Evolutionary conservation across 225 moss, liverwort and hornwort species (phyloP).

Genomic region (Polytrichum formosum): DNA sequence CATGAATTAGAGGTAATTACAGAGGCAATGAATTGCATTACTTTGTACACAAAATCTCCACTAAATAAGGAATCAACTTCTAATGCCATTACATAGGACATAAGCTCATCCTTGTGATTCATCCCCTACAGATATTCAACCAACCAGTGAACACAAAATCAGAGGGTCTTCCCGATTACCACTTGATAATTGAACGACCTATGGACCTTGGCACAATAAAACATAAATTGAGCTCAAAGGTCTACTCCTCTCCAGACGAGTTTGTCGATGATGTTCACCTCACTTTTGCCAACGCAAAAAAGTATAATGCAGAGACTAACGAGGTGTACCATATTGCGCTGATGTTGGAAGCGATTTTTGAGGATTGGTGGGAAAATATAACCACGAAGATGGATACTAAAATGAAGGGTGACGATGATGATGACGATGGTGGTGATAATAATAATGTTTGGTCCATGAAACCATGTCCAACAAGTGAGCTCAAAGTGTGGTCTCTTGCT

Average conservation of each 20-base stretch:
- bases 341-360: not conserved
- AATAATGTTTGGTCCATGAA: not conserved
- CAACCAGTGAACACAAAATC: not conserved
- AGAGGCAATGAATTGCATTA: too few species aligned
- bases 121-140: not conserved
- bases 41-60: too few species aligned
- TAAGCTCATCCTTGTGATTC: too few species aligned
- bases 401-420: not conserved
- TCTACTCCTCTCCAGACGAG: not conserved
- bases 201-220: not conserved
- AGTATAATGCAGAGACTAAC: not conserved
- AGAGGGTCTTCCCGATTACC: not conserved
- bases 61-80: too few species aligned
- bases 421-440: not conserved
- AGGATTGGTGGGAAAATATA: not conserved
- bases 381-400: too few species aligned
- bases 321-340: not conserved
- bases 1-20: too few species aligned
- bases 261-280: not conserved
- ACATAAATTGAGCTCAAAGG: not conserved
- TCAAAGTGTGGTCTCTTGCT: not conserved
- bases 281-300: not conserved
- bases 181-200: not conserved
- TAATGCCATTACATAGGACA: too few species aligned
- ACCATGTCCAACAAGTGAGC: not conserved